A percentile compares a stretch with the other conserved stretches of the same genome.
Evolutionary conservation across 306 rosid species (phyloP).

Genomic region (Cucumis hystrix): DNA sequence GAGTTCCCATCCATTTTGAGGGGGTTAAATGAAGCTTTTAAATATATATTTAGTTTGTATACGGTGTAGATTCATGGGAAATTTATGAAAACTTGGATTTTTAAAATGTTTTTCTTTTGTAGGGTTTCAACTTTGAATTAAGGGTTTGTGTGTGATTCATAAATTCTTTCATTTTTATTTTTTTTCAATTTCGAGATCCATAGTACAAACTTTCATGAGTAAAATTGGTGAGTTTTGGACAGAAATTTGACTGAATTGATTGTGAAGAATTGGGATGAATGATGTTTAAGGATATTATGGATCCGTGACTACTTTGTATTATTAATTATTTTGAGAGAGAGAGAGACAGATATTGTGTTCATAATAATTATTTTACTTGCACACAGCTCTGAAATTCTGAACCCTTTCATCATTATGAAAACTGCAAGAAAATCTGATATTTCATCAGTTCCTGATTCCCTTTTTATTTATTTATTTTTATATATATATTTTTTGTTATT

Average conservation of each 20-base stretch:
- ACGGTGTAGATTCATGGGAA: background rate
- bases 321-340: background rate
- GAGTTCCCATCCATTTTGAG: background rate
- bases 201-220: no score
- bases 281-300: slow-evolving; percentile 1
- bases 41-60: background rate
- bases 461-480: background rate
- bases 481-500: background rate
- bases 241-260: background rate
- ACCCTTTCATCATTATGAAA: slow-evolving; percentile 55
- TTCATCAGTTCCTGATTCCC: background rate
- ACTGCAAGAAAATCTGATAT: slow-evolving; percentile 9
- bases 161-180: no score
- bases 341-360: background rate
- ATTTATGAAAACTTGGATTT: background rate
- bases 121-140: background rate
- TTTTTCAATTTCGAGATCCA: no score
- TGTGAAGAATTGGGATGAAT: background rate
- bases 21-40: background rate
- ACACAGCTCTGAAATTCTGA: slow-evolving; percentile 24
- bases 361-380: slow-evolving; percentile 20
- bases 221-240: no score
- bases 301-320: background rate
- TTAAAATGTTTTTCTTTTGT: background rate
- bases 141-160: background rate